phyloP scores from a whole-genome alignment of 306 rosid genomes.

The Cercis canadensis region DNA sequence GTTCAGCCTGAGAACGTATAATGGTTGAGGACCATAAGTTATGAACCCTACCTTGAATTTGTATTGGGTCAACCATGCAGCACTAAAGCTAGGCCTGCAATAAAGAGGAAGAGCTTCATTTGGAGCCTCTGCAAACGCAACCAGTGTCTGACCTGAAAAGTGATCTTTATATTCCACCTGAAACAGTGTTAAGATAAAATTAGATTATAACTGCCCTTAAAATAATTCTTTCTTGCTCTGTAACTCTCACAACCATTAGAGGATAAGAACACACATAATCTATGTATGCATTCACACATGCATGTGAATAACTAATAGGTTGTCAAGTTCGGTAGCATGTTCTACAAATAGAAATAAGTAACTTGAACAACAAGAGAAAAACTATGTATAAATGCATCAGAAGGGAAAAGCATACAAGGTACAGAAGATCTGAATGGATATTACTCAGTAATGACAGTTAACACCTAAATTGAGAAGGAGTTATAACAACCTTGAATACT shows the following conservation, averaged over 20 bases:
- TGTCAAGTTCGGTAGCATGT: conserved; percentile 14
- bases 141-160: conserved; percentile 66
- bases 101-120: conserved; percentile 92
- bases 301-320: conserved; percentile 20
- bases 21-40: conserved; percentile 29
- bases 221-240: no score
- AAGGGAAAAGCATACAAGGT: conserved; percentile 25
- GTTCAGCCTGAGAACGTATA: conserved; percentile 22
- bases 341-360: conserved; percentile 15
- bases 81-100: conserved; percentile 95
- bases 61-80: conserved; percentile 88
- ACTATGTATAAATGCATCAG: conserved; percentile 25
- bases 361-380: conserved; percentile 15
- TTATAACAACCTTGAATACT: conserved; percentile 68
- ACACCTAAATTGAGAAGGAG: conserved; percentile 7
- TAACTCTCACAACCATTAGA: neutral
- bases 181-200: conserved; percentile 34
- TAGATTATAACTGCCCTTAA: conserved; percentile 12
- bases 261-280: conserved; percentile 3
- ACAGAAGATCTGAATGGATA: conserved; percentile 19
- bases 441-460: conserved; percentile 19
- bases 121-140: conserved; percentile 93
- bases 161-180: conserved; percentile 89
- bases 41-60: conserved; percentile 75
- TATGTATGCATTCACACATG: neutral